A percentile compares a stretch with the other conserved stretches of the same genome.
Conservation (phyloP, 305 asterid species). For the Salvia sclarea region DNA sequence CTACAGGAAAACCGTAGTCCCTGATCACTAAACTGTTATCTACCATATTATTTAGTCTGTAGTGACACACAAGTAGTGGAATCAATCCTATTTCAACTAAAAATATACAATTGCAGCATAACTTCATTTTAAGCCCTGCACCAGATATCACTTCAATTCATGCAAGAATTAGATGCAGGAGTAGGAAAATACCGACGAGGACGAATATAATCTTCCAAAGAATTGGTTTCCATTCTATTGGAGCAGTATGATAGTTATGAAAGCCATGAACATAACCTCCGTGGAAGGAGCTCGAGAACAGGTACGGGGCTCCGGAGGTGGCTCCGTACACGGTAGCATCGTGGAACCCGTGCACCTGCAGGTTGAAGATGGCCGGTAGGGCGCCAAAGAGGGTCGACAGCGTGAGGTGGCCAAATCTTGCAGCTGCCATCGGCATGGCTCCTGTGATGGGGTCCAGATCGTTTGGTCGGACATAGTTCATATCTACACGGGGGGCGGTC, state of each 20-base stretch:
- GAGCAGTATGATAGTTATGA: slow-evolving; percentile 50
- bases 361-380: slow-evolving; percentile 66
- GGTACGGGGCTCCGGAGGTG: slow-evolving; percentile 64
- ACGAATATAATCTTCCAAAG: slow-evolving; percentile 52
- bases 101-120: slow-evolving; percentile 38
- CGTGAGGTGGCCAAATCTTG: slow-evolving; percentile 64
- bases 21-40: slow-evolving; percentile 27
- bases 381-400: slow-evolving; percentile 64
- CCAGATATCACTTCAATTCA: slow-evolving; percentile 31
- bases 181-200: slow-evolving; percentile 45
- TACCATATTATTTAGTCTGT: slow-evolving; percentile 23
- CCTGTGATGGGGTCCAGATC: slow-evolving; percentile 55
- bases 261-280: slow-evolving; percentile 87
- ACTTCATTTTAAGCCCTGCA: not conserved
- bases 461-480: slow-evolving; percentile 46
- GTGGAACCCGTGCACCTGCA: slow-evolving; percentile 63
- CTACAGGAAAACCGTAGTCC: slow-evolving; percentile 7
- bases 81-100: slow-evolving; percentile 28
- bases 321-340: slow-evolving; percentile 82
- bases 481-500: slow-evolving; percentile 54
- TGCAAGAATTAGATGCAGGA: slow-evolving; percentile 48
- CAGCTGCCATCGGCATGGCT: slow-evolving; percentile 57
- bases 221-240: slow-evolving; percentile 57
- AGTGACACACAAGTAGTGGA: slow-evolving; percentile 32
- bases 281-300: slow-evolving; percentile 75